Evolutionary conservation across 306 rosid species (phyloP).

Genomic region (Vachellia collinsii): DNA sequence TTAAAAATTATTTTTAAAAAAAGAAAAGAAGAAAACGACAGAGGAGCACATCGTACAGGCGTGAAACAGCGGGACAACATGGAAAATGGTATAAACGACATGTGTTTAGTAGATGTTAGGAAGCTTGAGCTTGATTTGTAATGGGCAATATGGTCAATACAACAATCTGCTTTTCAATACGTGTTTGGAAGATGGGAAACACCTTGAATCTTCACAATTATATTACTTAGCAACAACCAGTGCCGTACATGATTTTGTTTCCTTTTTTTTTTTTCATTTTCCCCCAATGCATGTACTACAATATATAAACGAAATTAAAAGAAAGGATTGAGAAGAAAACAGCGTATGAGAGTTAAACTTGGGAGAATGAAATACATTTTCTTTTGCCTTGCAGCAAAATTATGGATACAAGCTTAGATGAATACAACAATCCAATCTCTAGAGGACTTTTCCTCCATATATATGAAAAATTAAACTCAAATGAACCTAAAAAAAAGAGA

Average conservation of each 20-base stretch:
- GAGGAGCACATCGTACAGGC: conserved; percentile 8
- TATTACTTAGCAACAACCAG: not conserved
- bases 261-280: not conserved
- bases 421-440: conserved; percentile 38
- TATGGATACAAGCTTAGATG: conserved; percentile 35
- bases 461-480: not conserved
- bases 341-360: not conserved
- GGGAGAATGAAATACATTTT: not conserved
- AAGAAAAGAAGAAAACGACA: conserved; percentile 1
- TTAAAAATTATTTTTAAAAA: not conserved
- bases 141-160: conserved; percentile 11
- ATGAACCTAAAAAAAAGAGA: not conserved
- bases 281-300: not conserved
- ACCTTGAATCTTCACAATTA: conserved; percentile 26
- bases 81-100: conserved; percentile 28
- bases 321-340: not conserved
- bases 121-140: conserved; percentile 31
- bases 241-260: conserved; percentile 34
- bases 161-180: conserved; percentile 40
- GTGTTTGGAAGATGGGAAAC: conserved; percentile 50
- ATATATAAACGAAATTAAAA: not conserved
- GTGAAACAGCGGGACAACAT: not conserved
- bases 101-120: conserved; percentile 16
- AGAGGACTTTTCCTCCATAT: conserved; percentile 48
- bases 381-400: conserved; percentile 40